Evolutionary conservation across 208 protist genomes (phyloP), one percentile per base, ranked within the genome.

Genomic region (Crithidia brevicula): DNA sequence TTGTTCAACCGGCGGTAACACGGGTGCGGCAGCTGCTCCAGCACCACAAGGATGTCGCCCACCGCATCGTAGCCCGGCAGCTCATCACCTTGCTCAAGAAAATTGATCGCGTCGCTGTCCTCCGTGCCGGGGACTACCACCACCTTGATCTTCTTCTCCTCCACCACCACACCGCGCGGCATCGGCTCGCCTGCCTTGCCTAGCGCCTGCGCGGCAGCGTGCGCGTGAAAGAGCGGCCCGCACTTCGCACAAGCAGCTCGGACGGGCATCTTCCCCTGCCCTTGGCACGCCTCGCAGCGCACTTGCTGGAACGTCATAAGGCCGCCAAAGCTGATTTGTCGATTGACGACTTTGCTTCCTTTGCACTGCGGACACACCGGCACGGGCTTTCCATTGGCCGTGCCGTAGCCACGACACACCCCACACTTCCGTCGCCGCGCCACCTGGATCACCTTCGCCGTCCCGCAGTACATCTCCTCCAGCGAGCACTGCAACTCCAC

Each of bases 381-480:
- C 0, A 80, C 53, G n/a, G 67, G 59, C 13, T 50, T 68, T 11
- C 85, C 82, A 20, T 65, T 76, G 16, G 70, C 69, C 1, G 81
- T 76, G 36, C 92, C 90, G 40, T 63, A 36, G 6, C 89, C 92
- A 1, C 75, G 65, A 67, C 94, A 98, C 6, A 15, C n/a, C 0
- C 62, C 27, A 66, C 95, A 98, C n/a, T 63, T 68, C 1, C 86
- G 73, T 30, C 84, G 70, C 13, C 88, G 83, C 28, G n/a, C 82
- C 51, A 99, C 81, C 23, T 81, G 75, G 27, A 99, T 50, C 70
- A 98, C 97, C 61, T 87, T 89, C 9, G 83, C 88, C 53, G 96
- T 98, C 31, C 98, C 98, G 30, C 95, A 98, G 86, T 99, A 99
- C 25, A 99, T 75, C 72, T 98, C 93, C 67, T 99, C 98, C 28